Evolutionary conservation across 306 rosid genomes (phyloP).

Genomic region (Gastrolobium villosum): DNA sequence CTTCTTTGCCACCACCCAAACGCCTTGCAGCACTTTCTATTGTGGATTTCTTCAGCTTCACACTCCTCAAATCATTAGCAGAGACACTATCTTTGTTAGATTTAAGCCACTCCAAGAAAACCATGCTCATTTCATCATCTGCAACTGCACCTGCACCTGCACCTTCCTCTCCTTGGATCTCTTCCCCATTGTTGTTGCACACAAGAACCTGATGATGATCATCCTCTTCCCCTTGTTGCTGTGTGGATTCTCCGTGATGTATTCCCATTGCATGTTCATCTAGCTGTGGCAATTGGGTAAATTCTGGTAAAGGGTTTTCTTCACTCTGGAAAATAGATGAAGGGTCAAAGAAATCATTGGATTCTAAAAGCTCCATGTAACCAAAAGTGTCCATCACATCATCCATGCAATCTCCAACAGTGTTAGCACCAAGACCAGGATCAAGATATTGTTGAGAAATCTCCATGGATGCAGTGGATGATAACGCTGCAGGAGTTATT

Average conservation of each 20-base stretch:
- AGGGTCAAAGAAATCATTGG: constrained; percentile 73
- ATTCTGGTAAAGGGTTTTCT: constrained; percentile 57
- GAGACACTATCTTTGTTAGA: constrained; percentile 82
- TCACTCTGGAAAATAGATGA: constrained; percentile 65
- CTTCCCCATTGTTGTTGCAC: constrained; percentile 26
- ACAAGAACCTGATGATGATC: constrained; percentile 23
- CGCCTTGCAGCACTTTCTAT: constrained; percentile 86
- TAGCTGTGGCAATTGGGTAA: constrained; percentile 32
- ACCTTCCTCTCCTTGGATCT: constrained; percentile 37
- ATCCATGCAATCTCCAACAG: constrained; percentile 61
- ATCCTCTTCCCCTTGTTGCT: constrained; percentile 37
- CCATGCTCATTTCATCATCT: constrained; percentile 78
- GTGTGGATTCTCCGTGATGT: background rate
- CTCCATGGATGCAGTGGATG: constrained; percentile 80
- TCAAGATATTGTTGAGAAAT: constrained; percentile 49
- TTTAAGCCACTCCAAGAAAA: constrained; percentile 93
- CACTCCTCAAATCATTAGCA: constrained; percentile 86
- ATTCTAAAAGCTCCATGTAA: constrained; percentile 78
- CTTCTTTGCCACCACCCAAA: constrained; percentile 93
- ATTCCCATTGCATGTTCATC: constrained; percentile 34
- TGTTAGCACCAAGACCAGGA: background rate
- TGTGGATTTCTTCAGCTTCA: constrained; percentile 80
- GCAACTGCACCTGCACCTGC: constrained; percentile 34
- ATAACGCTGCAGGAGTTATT: constrained; percentile 40
- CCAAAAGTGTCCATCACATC: constrained; percentile 88